These are phyloP conservation scores for Alisma plantagoaquatica DNA, from an alignment of 106 monocot genomes.

Conservation along the genomic window DNA sequence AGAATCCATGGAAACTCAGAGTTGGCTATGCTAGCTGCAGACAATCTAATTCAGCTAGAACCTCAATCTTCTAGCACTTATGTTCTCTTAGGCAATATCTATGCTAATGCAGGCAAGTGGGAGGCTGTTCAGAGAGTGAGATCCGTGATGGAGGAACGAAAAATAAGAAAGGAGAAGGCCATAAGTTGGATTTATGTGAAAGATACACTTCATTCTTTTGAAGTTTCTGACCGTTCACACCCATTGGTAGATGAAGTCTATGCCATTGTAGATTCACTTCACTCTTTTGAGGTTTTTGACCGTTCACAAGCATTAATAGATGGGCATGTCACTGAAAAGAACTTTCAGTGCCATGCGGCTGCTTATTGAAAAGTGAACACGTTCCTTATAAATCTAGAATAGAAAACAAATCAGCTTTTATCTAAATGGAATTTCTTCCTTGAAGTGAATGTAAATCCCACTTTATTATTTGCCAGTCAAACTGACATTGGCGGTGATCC, in stretches of 20 bases:
- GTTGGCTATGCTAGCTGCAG: conserved; percentile 32
- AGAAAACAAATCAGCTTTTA: too few species aligned
- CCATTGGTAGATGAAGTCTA: conserved; percentile 13
- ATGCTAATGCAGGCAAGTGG: conserved; percentile 39
- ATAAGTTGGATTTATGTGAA: conserved; percentile 38
- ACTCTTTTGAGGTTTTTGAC: too few species aligned
- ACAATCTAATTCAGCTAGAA: conserved; percentile 23
- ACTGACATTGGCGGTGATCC: too few species aligned
- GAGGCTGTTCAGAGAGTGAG: conserved; percentile 34
- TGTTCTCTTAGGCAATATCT: conserved; percentile 43
- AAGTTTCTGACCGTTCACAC: conserved; percentile 12
- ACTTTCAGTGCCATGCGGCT: too few species aligned
- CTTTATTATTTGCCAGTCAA: too few species aligned
- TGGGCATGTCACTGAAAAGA: too few species aligned
- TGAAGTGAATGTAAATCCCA: too few species aligned
- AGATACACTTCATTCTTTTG: conserved; percentile 24
- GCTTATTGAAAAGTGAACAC: too few species aligned
- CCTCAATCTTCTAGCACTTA: conserved; percentile 23
- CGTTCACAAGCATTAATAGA: too few species aligned
- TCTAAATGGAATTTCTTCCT: too few species aligned
- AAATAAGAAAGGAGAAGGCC: conserved; percentile 38
- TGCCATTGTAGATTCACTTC: conserved; percentile 9
- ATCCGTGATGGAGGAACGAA: conserved; percentile 28
- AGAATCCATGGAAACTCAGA: conserved; percentile 30
- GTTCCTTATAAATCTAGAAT: too few species aligned